Base-by-base conservation (phyloP, 441 rosid species). In the Adansonia grandidieri region DNA sequence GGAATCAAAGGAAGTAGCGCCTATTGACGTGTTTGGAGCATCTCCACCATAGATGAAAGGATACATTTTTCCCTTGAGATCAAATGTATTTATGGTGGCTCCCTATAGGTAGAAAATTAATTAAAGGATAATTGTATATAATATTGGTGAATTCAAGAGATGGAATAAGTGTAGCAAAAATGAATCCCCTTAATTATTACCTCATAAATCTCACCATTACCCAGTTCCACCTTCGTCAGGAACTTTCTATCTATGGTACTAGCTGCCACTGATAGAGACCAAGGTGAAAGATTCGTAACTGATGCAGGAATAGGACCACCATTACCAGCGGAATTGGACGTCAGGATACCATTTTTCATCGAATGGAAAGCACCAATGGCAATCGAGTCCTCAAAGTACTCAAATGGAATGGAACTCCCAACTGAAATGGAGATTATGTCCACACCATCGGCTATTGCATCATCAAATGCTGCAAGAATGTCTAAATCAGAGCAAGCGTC, bases 271-370 rank as follows among this genome's bases (percentile, higher is more conserved):
- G 74, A 71, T 2, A 84, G 87, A 40, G 85, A 80, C 87, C 87
- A 86, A 0, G 86, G 89, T 15, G 93, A 89, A 50, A 88, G 82
- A 54, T 84, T 82, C 3, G 82, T 44, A 0, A 89, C 83, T 17
- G 89, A 84, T 24, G 51, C 61, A 5, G 28, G 37, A 0, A 0
- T 0, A 13, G 95, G 93, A 17, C 95, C 95, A 0, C 90, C 85
- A 66, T 91, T 91, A 9, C 92, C 93, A 0, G 91, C 93, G 0
- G 95, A 86, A 80, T 88, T 88, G 4, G 92, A 86, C 50, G 90
- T 91, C 11, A 91, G 86, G 56, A 91, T 74, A 79, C 89, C 89
- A 45, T 83, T 86, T 24, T 79, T 81, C 82, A 79, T 80, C 0
- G 93, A 56, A 40, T 85, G 84, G 37, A 82, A 82, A 19, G 87